Evolutionary conservation across 2,329 filamentous ascomycete species (phyloP), one percentile per base, ranked within the genome.

Genomic region (Diaporthe ampelina): DNA sequence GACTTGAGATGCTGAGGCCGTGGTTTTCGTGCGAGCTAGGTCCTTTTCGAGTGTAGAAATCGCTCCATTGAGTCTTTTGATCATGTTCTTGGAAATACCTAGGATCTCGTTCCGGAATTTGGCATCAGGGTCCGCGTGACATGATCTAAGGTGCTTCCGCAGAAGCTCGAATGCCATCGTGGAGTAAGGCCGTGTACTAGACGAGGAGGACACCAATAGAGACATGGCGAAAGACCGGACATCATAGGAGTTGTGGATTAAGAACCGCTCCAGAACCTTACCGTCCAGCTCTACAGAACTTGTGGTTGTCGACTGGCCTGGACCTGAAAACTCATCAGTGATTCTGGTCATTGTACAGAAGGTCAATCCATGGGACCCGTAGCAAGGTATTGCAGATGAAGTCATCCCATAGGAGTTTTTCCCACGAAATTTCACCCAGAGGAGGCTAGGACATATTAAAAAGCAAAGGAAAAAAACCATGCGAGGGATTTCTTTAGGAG

Each of bases 81-180:
- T 90, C 81, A 98, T 91, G 78, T 92, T 92, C 76, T 94, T 92
- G 3, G 93, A 91, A 76, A 94, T 90, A 32, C 91, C 91, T 35
- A 96, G 87, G 1, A 97, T 88, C 78, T 97, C 94, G 74, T 95
- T 93, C 73, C 97, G 91, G 77, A 95, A 93, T 78, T 96, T 95
- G 8, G 96, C 92, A 80, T 98, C 95, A 0, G 94, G 91, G 76
- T 98, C 95, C 4, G 94, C 91, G 80, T 97, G 93, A 76, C 96
- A 91, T 21, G 92, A 89, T 1, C 90, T 88, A 4, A 98, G 84
- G 74, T 94, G 91, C 45, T 85, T 86, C 70, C 88, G 88, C 3
- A 98, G 85, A 17, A 93, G 87, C 4, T 84, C 81, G 3, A 98
- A 86, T 0, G 92, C 88, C 13, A 85, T 87, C 0, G 83, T 79